Percentiles rank a stretch among this genome's conserved stretches.
These are phyloP conservation scores for Catharanthus roseus DNA, from an alignment of 257 asterid genomes.

Conservation along the genomic window DNA sequence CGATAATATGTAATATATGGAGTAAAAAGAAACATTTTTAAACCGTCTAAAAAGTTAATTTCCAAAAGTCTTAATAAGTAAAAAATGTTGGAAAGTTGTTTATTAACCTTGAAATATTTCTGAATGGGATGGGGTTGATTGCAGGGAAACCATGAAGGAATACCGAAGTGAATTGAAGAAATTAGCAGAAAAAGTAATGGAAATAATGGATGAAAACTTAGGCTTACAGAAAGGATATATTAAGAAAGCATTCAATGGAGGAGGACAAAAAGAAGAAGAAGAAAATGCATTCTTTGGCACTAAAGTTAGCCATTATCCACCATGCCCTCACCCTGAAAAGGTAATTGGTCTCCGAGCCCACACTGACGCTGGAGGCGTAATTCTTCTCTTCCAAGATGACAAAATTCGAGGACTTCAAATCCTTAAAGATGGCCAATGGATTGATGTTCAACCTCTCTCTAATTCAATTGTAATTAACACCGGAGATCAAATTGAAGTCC, in stretches of 20 bases:
- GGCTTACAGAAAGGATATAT: slow-evolving; percentile 61
- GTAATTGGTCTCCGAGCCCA: slow-evolving; percentile 77
- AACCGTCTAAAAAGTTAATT: too few species aligned
- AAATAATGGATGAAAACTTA: slow-evolving; percentile 73
- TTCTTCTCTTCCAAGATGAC: slow-evolving; percentile 78
- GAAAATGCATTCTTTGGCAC: slow-evolving; percentile 67
- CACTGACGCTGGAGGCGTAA: slow-evolving; percentile 88
- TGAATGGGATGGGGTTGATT: too few species aligned
- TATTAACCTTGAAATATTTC: too few species aligned
- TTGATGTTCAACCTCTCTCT: slow-evolving; percentile 60
- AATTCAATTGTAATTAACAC: slow-evolving; percentile 72
- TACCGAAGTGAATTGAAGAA: slow-evolving; percentile 59
- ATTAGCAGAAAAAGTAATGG: slow-evolving; percentile 51
- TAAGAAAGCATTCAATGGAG: slow-evolving; percentile 55
- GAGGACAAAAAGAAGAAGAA: slow-evolving; percentile 19
- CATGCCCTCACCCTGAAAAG: slow-evolving; percentile 65
- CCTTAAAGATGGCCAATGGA: slow-evolving; percentile 63
- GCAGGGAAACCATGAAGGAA: slow-evolving; percentile 73
- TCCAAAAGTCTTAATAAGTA: too few species aligned
- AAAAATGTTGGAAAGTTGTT: too few species aligned
- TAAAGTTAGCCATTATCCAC: slow-evolving; percentile 90
- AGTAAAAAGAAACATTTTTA: too few species aligned
- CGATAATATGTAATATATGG: too few species aligned
- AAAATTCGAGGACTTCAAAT: slow-evolving; percentile 67
- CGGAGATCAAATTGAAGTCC: slow-evolving; percentile 78